Evolutionary conservation across 2,329 filamentous ascomycete genomes (phyloP), one percentile per base, ranked within the genome.

Genomic region (Phyllosticta ampelicida): DNA sequence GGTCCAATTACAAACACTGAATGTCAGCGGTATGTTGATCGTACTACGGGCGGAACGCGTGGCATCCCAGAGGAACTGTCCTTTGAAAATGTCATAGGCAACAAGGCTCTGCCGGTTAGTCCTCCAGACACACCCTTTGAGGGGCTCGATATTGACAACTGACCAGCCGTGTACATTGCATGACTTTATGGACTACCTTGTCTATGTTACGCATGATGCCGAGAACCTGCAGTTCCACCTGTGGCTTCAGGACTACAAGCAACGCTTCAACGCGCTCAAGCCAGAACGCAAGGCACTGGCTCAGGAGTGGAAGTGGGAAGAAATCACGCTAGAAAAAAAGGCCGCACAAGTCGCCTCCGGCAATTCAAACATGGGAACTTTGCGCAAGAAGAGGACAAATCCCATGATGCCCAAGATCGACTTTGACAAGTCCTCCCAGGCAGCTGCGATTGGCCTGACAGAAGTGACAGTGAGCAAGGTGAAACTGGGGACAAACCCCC

Each of bases 161-260:
- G n/a, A 21, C 3, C 51, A 90, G 89, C 89, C 89, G 60, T 86
- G 87, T 73, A 90, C 87, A 2, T 74, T 85, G 29, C 82, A 86
- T 48, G 88, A 94, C 70, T 91, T 94, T 68, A 89, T 92, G 86
- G 87, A 90, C 71, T 92, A 90, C 64, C 80, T 92, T 60, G 78
- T 87, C 61, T 91, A 92, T 69, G 82, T 92, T 60, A 87, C 92
- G 70, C 81, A 86, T 62, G 78, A 85, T 20, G 87, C 88, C 57
- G 89, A 94, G 74, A 92, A 92, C 68, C 76, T 94, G 3, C 76
- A 80, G 68, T 91, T 91, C 69, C 77, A 71, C 65, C 72, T 79
- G 51, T 79, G 77, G 77, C 83, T 81, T 67, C 80, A 77, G 59
- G 80, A 84, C 68, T 87, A 86, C 65, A 71, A 76, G 59, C 36